phyloP scores from a whole-genome alignment of 1,139 yeast genomes.

The Maudiozyma humilis region DNA sequence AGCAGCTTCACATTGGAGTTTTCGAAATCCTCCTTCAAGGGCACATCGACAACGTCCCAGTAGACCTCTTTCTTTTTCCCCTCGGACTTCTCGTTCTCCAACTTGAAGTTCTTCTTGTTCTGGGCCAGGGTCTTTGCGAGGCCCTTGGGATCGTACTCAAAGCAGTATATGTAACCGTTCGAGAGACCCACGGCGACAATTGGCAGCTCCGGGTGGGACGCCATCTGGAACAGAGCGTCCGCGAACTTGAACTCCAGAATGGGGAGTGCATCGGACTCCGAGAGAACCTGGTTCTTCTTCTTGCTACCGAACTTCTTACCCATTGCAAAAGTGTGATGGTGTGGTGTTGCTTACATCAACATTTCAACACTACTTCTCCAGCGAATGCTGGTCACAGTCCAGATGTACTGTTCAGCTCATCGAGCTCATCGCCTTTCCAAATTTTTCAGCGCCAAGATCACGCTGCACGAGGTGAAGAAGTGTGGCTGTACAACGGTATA shows the following conservation, averaged over 20 bases:
- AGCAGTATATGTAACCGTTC: constrained; percentile 62
- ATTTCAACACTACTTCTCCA: too few relatives aligned
- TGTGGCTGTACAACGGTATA: too few relatives aligned
- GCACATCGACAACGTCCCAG: constrained; percentile 40
- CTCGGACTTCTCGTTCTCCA: neutral
- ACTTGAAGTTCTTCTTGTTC: constrained; percentile 18
- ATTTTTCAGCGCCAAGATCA: neutral
- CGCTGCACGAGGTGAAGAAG: neutral
- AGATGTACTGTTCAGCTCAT: neutral
- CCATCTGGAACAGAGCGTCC: constrained; percentile 68
- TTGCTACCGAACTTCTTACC: constrained; percentile 17
- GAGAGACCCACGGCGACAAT: constrained; percentile 65
- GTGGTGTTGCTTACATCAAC: too few relatives aligned
- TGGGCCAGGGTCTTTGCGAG: constrained; percentile 30
- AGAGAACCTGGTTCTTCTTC: constrained; percentile 26
- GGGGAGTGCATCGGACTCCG: constrained; percentile 41
- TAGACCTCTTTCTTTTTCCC: constrained; percentile 35
- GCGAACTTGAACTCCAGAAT: constrained; percentile 43
- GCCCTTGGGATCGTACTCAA: constrained; percentile 43
- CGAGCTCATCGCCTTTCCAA: neutral
- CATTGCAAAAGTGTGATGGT: constrained; percentile 2
- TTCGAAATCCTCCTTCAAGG: constrained; percentile 31
- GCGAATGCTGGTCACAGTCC: too few relatives aligned
- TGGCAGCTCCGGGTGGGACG: constrained; percentile 70
- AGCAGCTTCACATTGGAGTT: constrained; percentile 32